Conservation (phyloP, 129 eudicot species). For the Tagetes patula region DNA sequence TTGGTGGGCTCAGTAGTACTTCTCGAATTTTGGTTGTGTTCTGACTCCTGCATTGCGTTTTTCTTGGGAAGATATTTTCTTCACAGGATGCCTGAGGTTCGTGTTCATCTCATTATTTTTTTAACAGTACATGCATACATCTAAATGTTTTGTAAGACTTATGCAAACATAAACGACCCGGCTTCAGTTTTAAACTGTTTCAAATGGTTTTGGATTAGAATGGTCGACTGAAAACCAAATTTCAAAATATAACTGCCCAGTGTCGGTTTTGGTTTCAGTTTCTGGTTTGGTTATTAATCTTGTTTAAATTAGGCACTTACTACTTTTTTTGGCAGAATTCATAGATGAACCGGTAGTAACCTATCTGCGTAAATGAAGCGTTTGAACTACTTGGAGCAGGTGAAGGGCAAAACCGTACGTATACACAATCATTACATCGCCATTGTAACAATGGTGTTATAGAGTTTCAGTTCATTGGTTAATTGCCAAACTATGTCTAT, state of each 20-base stretch:
- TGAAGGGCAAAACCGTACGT: conserved; percentile 7
- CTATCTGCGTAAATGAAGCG: background rate
- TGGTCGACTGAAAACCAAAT: too few species aligned
- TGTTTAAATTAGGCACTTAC: too few species aligned
- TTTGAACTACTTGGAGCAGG: conserved; percentile 9
- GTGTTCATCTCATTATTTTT: background rate
- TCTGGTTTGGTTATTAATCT: too few species aligned
- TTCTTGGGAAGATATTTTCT: background rate
- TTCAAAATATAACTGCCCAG: too few species aligned
- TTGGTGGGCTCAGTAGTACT: conserved; percentile 66
- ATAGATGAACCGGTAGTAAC: background rate
- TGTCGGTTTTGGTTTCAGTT: too few species aligned
- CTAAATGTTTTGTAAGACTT: too few species aligned
- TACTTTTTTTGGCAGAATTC: background rate
- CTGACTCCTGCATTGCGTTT: background rate
- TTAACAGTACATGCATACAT: too few species aligned
- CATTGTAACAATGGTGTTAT: background rate
- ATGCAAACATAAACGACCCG: too few species aligned
- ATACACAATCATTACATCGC: conserved; percentile 17
- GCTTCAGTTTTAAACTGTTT: too few species aligned
- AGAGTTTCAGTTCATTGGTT: conserved; percentile 1
- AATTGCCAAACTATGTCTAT: background rate
- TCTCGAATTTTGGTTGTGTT: background rate
- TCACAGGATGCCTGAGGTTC: background rate
- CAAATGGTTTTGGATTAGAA: too few species aligned